phyloP scores from a whole-genome alignment of 2,329 filamentous ascomycete species.

The Epichloe amarillans region DNA sequence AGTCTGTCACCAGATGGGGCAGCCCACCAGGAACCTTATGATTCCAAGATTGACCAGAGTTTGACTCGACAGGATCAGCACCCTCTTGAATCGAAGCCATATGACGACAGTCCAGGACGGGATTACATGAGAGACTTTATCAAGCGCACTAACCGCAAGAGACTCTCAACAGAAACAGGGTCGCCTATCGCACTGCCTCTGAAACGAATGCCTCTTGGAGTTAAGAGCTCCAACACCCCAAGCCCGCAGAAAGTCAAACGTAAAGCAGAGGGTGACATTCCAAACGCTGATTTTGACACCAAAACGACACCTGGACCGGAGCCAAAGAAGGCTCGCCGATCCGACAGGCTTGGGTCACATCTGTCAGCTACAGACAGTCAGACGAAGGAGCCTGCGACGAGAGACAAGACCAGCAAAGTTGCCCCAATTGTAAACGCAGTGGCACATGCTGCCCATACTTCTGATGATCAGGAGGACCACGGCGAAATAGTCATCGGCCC shows the following conservation, averaged over 20 bases:
- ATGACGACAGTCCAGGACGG: constrained; percentile 21
- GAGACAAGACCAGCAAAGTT: background rate
- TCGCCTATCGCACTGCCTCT: constrained; percentile 15
- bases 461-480: constrained; percentile 6
- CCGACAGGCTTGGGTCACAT: constrained; percentile 5
- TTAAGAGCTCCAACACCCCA: constrained; percentile 22
- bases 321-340: constrained; percentile 14
- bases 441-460: background rate
- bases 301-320: constrained; percentile 11
- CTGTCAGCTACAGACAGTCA: background rate
- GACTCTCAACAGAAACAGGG: constrained; percentile 16
- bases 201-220: constrained; percentile 19
- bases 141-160: constrained; percentile 17
- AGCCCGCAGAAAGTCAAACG: constrained; percentile 21
- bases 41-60: background rate
- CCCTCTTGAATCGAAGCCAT: background rate
- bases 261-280: constrained; percentile 14
- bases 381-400: background rate
- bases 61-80: background rate
- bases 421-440: background rate
- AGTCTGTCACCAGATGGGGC: background rate
- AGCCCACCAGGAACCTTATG: background rate
- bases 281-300: constrained; percentile 10
- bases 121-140: constrained; percentile 24
- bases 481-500: constrained; percentile 9